Evolutionary conservation across 106 monocot genomes (phyloP), one percentile per base, ranked within the genome.

Genomic region (Ottelia alismoides): DNA sequence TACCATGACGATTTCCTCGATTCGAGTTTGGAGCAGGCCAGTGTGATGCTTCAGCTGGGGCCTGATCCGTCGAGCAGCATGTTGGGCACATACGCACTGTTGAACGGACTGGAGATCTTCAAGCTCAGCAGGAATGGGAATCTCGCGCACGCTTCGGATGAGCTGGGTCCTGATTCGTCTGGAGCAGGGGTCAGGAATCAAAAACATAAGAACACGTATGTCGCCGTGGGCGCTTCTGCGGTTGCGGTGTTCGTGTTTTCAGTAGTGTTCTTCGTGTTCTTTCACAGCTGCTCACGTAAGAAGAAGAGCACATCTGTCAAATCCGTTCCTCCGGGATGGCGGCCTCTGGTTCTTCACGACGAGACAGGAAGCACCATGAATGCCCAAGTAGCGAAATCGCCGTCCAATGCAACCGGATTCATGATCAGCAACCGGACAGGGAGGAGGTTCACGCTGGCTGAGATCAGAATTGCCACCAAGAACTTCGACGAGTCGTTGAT

Each of bases 61-160:
- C 72, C 83, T 0, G 77, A 87, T 56, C 27, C 65, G 1, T 52
- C 71, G 26, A 52, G 63, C 7, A 72, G 73, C 60, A 70, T 65
- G n/a, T 52, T 60, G 18, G 65, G 65, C 26, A 72, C 63, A 5
- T 75, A 88, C 44, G 80, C 80, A 9, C 60, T 93, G 46, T 74
- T 93, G 0, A 93, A 80, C 59, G 93, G 93, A 9, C 30, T 88
- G 53, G 88, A 93, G 67, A 88, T 88, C 51, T 93, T 93, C 65
- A 93, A 93, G 72, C 60, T 93, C 7, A 81, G 87, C 65, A 51
- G 25, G 47, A 69, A 72, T 49, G 75, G 56, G 1, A 81, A 81
- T 60, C 72, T 93, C 16, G 83, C 80, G 17, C 68, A 71, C 64
- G 55, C 25, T 30, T 50, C 70, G 7, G 66, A 57, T 27, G 59